These are phyloP conservation scores for Macrocystidia cucumis DNA, from an alignment of 1,284 basidiomycete species.

Conservation along the genomic window DNA sequence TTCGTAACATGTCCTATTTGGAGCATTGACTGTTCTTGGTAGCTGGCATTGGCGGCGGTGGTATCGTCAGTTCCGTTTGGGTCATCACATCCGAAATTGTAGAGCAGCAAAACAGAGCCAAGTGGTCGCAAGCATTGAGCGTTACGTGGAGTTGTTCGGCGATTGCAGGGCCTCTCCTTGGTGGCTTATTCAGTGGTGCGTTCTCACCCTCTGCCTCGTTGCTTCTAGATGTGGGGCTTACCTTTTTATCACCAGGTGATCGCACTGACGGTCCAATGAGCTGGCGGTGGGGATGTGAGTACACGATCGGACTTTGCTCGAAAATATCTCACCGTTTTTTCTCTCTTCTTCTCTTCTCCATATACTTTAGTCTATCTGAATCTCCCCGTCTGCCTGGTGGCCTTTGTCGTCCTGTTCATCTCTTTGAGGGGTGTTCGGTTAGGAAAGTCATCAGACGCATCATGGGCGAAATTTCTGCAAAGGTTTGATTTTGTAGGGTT, in stretches of 20 bases:
- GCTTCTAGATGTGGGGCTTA: too few species aligned
- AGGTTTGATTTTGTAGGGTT: constrained; percentile 71
- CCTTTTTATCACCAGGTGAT: constrained; percentile 12
- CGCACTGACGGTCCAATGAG: constrained; percentile 24
- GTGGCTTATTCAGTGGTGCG: constrained; percentile 72
- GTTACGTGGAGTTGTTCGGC: constrained; percentile 80
- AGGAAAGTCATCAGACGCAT: constrained; percentile 33
- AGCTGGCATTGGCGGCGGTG: constrained; percentile 72
- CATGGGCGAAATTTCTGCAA: constrained; percentile 44
- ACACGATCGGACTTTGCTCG: constrained; percentile 2
- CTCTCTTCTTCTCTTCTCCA: constrained; percentile 5
- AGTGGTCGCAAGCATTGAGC: constrained; percentile 77
- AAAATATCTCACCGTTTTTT: constrained; percentile 5
- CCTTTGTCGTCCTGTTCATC: constrained; percentile 45
- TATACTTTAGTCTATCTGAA: constrained; percentile 62
- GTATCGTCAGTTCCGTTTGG: constrained; percentile 78
- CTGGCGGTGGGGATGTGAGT: constrained; percentile 81
- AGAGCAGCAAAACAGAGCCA: constrained; percentile 55
- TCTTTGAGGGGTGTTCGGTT: constrained; percentile 51
- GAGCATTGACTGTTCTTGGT: constrained; percentile 5
- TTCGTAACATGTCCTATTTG: constrained; percentile 1
- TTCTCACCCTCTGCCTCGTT: constrained; percentile 8
- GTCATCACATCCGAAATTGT: constrained; percentile 77
- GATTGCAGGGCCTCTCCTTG: constrained; percentile 69
- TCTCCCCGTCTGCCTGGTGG: constrained; percentile 61